phyloP scores from a whole-genome alignment of 768 basidiomycete species.

The Tylopilus cervinicoccineus region DNA sequence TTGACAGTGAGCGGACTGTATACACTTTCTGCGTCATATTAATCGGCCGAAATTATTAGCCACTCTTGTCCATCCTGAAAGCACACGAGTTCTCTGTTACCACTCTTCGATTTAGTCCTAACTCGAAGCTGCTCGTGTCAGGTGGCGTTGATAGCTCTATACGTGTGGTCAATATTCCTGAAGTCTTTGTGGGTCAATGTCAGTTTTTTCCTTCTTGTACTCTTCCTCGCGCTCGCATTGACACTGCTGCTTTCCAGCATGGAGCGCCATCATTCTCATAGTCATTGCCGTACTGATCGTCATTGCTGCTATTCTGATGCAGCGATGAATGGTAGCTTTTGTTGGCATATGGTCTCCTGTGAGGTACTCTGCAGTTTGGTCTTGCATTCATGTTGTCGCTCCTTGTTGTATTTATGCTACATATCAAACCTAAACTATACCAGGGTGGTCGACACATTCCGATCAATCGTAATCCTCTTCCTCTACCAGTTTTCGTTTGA shows the following conservation, averaged over 20 bases:
- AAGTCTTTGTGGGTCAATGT: slow-evolving; percentile 49
- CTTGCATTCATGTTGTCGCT: not conserved
- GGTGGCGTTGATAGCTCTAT: slow-evolving; percentile 90
- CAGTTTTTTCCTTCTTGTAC: slow-evolving; percentile 28
- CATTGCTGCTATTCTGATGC: slow-evolving; percentile 40
- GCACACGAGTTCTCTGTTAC: slow-evolving; percentile 96
- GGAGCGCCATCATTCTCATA: slow-evolving; percentile 37
- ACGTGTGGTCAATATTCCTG: slow-evolving; percentile 73
- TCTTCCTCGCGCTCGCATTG: slow-evolving; percentile 28
- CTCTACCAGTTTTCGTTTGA: slow-evolving; percentile 78
- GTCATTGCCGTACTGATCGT: slow-evolving; percentile 41
- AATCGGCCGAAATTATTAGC: slow-evolving; percentile 44
- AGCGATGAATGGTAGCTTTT: slow-evolving; percentile 14
- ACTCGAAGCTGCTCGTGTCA: slow-evolving; percentile 75
- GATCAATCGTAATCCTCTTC: slow-evolving; percentile 81
- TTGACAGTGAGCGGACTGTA: slow-evolving; percentile 54
- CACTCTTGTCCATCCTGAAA: slow-evolving; percentile 80
- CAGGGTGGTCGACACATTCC: not conserved
- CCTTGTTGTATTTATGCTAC: slow-evolving; percentile 25
- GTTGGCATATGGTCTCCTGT: not conserved
- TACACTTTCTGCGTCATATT: not conserved
- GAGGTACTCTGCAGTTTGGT: not conserved
- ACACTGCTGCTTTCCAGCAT: slow-evolving; percentile 32
- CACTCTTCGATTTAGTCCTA: slow-evolving; percentile 82
- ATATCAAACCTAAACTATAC: slow-evolving; percentile 26